Conservation (phyloP, 768 basidiomycete genomes). For the Psilocybe cyanescens region DNA sequence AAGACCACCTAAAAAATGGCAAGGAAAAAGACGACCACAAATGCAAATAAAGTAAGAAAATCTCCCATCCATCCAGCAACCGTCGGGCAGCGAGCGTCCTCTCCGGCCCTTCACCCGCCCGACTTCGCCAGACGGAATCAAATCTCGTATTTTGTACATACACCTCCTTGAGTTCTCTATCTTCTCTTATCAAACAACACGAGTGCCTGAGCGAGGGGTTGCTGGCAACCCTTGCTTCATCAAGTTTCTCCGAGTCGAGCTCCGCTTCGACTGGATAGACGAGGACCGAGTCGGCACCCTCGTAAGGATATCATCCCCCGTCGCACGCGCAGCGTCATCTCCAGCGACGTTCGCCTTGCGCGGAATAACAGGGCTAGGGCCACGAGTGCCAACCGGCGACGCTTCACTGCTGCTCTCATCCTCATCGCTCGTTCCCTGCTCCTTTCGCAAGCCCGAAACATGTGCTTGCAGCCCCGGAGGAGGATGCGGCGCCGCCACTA, state of each 20-base stretch:
- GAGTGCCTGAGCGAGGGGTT: slow-evolving; percentile 5
- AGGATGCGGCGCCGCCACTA: not conserved
- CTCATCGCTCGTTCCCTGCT: not conserved
- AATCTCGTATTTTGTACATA: not conserved
- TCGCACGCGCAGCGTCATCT: not conserved
- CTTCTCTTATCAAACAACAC: not conserved
- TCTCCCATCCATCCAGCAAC: no score
- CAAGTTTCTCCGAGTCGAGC: not conserved
- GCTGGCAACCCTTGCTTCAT: slow-evolving; percentile 4
- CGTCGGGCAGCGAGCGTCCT: no score
- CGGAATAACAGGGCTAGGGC: no score
- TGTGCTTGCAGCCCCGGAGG: not conserved
- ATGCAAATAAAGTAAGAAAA: no score
- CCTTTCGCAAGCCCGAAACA: not conserved
- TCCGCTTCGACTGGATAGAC: not conserved
- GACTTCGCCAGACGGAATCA: no score
- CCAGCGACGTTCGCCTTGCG: not conserved
- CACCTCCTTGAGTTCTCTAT: not conserved
- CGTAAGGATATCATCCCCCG: not conserved
- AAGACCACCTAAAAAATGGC: no score
- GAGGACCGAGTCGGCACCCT: slow-evolving; percentile 3
- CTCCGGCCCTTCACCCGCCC: no score
- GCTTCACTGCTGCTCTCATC: not conserved
- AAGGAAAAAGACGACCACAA: no score
- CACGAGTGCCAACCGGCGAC: not conserved